Evolutionary conservation across 2,329 filamentous ascomycete species (phyloP), one percentile per base, ranked within the genome.

Genomic region (Elsinoe perseae): DNA sequence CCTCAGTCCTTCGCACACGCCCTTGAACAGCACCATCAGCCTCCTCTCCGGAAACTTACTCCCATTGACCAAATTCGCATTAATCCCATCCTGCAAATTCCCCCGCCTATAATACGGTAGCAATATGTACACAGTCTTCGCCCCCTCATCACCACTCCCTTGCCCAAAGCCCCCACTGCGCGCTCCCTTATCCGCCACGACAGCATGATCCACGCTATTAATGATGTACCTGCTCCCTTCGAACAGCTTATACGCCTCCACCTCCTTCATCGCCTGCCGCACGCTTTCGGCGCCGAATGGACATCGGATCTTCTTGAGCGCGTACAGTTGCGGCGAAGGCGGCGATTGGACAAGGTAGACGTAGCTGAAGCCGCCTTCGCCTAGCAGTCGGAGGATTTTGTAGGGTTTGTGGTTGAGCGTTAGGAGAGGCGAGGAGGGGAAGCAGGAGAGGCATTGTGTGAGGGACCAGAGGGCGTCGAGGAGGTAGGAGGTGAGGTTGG

Each of bases 291-390:
- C 87, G 63, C 93, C 93, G 68, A 98, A 97, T 3, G 93, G 92
- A 77, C 93, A 98, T 69, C 92, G 86, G 72, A 98, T 98, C 80
- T 98, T 98, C 74, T 98, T 98, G 60, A 97, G 84, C 16, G 93
- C 93, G 71, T 95, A 92, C 46, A 95, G 81, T 65, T 92, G 84
- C 58, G 88, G 87, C 54, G 83, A 86, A 56, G 82, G 78, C 48
- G 87, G 92, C 71, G 96, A 91, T 77, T 97, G 88, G 59, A 98
- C 93, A 58, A 98, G 87, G 75, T 98, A 98, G 64, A 98, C 93
- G 73, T 97, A 98, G 62, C 90, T 95, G 78, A 98, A 98, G 67
- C 93, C 93, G 69, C 93, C 93, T 86, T 98, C 93, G 70, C 93
- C 93, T 2, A 98, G 80, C 52, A 98, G 78, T 59, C 93, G 87